These are phyloP conservation scores for Clavispora phyllophila DNA, from an alignment of 805 yeast genomes.

Conservation along the genomic window DNA sequence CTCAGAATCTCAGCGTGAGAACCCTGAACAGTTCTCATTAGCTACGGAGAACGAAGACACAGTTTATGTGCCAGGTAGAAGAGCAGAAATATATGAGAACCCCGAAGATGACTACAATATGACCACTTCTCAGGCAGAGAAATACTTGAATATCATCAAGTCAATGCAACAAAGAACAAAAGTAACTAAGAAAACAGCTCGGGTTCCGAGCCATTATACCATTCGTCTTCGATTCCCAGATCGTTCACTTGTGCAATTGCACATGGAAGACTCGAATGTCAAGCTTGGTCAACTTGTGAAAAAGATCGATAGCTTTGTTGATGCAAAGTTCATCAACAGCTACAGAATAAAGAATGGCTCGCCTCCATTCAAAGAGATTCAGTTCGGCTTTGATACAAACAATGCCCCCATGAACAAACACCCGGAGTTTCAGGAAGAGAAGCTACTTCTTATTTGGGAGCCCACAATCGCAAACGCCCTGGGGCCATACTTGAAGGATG, in stretches of 20 bases:
- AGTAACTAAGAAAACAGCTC: constrained; percentile 9
- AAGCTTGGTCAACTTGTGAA: constrained; percentile 35
- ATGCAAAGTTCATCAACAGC: constrained; percentile 22
- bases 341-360: constrained; percentile 30
- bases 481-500: constrained; percentile 27
- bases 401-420: constrained; percentile 21
- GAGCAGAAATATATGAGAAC: constrained; percentile 25
- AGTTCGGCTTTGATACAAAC: constrained; percentile 25
- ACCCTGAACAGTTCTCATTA: constrained; percentile 2
- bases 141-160: constrained; percentile 30
- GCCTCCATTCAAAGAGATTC: constrained; percentile 34
- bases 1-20: background rate
- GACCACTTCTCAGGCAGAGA: constrained; percentile 34
- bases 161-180: constrained; percentile 19
- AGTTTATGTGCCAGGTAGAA: constrained; percentile 8
- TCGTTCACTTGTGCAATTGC: constrained; percentile 29
- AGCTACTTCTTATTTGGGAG: constrained; percentile 35
- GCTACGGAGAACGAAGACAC: constrained; percentile 10
- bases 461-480: constrained; percentile 6
- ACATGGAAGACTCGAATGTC: constrained; percentile 20
- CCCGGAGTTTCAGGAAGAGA: constrained; percentile 27
- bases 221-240: constrained; percentile 39
- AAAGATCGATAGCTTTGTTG: constrained; percentile 29
- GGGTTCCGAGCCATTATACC: constrained; percentile 21
- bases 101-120: constrained; percentile 40